Base-by-base conservation (phyloP, 2,329 filamentous ascomycete species). In the Sclerotiophoma versabilis region DNA sequence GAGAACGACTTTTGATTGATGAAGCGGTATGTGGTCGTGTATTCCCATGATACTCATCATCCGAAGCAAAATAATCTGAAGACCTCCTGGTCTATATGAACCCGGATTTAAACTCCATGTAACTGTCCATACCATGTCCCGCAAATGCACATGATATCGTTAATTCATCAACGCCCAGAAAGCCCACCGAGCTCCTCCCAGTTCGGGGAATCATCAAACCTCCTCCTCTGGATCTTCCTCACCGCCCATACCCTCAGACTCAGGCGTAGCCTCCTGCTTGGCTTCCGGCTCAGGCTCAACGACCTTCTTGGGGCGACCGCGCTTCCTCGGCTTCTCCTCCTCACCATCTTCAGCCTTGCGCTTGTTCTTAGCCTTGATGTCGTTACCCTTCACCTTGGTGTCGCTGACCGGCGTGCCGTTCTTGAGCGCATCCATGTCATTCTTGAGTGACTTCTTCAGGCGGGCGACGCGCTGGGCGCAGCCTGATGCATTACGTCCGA, bases 391-490 rank as follows among this genome's bases (percentile, higher is more conserved):
- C 3, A 27, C 38, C 39, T 17, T 36, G 54, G 26, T 11, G 8
- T 20, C 32, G 5, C 23, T 29, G 9, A 47, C 14, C 12, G 49
- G 14, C 22, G 41, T 11, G 33, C 57, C 37, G 9, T 26, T 39
- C 27, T 47, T 47, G 11, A 48, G n/a, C 5, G 43, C 43, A 3
- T 54, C 34, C 23, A 50, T 46, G 1, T 47, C 53, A 2, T 14
- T 19, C 43, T 34, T 42, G 12, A 48, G 43, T 1, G 36, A 22
- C 25, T 53, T 48, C 14, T 59, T 63, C 3, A 70, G 50, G 2
- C 44, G 50, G 1, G 37, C 58, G 4, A 71, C 27, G 10, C 67
- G 53, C 33, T 60, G 51, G 7, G 32, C 20, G 45, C 63, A 69
- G 5, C 64, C 67, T 10, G 57, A 58, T 4, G 44, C 17, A 27